Conservation (phyloP, 768 basidiomycete genomes). For the Podaxis sp. region DNA sequence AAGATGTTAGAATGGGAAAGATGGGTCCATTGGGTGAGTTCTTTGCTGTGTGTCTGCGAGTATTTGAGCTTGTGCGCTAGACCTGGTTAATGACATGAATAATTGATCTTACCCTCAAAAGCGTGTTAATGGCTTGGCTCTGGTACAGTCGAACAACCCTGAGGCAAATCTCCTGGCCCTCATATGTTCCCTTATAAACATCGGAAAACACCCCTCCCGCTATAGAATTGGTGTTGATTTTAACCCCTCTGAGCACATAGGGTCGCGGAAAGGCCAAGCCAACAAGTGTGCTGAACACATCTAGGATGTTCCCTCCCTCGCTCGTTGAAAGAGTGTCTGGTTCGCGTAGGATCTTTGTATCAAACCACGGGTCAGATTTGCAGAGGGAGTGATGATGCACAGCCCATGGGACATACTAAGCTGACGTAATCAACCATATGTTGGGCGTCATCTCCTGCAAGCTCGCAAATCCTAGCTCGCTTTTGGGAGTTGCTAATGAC, state of each 20-base stretch:
- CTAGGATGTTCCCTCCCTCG: background rate
- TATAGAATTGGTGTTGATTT: background rate
- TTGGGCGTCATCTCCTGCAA: background rate
- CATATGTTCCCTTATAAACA: background rate
- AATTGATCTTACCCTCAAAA: background rate
- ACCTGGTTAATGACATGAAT: background rate
- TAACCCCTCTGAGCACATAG: background rate
- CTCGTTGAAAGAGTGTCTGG: background rate
- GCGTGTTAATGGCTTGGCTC: background rate
- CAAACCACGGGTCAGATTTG: no score
- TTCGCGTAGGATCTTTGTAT: background rate
- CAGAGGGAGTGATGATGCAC: no score
- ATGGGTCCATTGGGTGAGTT: slow-evolving; percentile 34
- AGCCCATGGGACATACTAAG: no score
- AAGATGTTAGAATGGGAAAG: slow-evolving; percentile 35
- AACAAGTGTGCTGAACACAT: background rate
- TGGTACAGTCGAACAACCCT: slow-evolving; percentile 12
- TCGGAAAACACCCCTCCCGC: slow-evolving; percentile 1
- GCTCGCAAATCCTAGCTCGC: no score
- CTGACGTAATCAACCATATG: background rate
- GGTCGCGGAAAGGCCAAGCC: background rate
- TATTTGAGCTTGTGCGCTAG: background rate
- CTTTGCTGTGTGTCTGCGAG: slow-evolving; percentile 11
- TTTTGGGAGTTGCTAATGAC: no score
- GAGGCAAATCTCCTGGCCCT: background rate